Evolutionary conservation across 1,139 yeast genomes (phyloP).

Genomic region (Barnettozyma hawaiiensis): DNA sequence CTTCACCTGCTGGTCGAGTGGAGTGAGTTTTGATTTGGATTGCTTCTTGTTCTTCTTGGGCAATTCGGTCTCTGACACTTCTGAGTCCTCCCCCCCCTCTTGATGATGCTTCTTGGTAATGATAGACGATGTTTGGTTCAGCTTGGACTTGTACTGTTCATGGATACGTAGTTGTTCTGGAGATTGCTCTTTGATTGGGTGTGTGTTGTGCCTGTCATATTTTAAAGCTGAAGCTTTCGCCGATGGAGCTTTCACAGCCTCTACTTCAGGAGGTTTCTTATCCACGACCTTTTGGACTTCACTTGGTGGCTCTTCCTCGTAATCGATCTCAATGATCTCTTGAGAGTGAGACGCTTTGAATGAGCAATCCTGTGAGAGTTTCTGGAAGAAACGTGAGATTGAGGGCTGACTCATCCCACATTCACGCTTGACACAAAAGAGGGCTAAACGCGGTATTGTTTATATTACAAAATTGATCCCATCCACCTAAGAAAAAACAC

Average conservation of each 20-base stretch:
- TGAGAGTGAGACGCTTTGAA: background rate
- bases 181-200: background rate
- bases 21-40: constrained; percentile 44
- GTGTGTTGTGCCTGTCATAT: constrained; percentile 1
- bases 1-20: constrained; percentile 72
- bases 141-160: constrained; percentile 6
- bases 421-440: background rate
- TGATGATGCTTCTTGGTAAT: background rate
- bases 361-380: background rate
- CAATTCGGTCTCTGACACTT: constrained; percentile 2
- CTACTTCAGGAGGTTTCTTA: background rate
- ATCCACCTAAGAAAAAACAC: too few species aligned
- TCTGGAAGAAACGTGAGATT: constrained; percentile 12
- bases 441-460: background rate
- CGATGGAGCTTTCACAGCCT: background rate
- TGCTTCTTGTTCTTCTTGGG: constrained; percentile 9
- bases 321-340: background rate
- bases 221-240: background rate
- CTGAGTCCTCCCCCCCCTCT: constrained; percentile 2
- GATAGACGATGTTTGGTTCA: constrained; percentile 7
- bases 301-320: background rate
- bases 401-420: constrained; percentile 10
- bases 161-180: background rate
- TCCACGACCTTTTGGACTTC: background rate
- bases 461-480: too few species aligned